A percentile compares a stretch with the other conserved stretches of the same genome.
Evolutionary conservation across 306 rosid species (phyloP).

Genomic region (Canavalia gladiata): DNA sequence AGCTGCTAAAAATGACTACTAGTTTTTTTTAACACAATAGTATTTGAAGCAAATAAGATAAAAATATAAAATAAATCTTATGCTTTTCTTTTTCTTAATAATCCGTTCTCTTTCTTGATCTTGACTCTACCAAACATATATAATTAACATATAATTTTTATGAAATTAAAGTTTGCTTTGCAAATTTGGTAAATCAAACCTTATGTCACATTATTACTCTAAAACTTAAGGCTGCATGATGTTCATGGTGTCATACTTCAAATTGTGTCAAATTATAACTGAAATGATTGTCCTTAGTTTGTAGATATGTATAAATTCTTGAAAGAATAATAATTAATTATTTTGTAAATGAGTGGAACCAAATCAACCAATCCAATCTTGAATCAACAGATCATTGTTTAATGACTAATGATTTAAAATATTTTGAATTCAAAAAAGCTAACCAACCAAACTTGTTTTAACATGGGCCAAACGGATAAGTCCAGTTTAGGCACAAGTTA

Average conservation of each 20-base stretch:
- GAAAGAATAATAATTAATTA: not conserved
- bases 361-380: not conserved
- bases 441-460: not conserved
- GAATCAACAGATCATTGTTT: not conserved
- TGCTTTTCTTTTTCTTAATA: not conserved
- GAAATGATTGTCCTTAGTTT: conserved; percentile 1
- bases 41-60: not conserved
- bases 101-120: not conserved
- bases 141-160: not conserved
- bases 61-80: not conserved
- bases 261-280: not conserved
- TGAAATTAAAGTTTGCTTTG: not conserved
- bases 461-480: conserved; percentile 2
- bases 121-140: not conserved
- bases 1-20: not conserved
- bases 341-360: not conserved
- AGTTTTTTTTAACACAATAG: not conserved
- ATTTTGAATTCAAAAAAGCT: not conserved
- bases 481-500: not conserved
- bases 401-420: not conserved
- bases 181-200: not conserved
- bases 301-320: not conserved
- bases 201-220: not conserved
- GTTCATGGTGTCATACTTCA: conserved; percentile 10
- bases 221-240: not conserved